Evolutionary conservation across 2,329 filamentous ascomycete genomes (phyloP), one percentile per base, ranked within the genome.

Genomic region (Apiospora pterosperma): DNA sequence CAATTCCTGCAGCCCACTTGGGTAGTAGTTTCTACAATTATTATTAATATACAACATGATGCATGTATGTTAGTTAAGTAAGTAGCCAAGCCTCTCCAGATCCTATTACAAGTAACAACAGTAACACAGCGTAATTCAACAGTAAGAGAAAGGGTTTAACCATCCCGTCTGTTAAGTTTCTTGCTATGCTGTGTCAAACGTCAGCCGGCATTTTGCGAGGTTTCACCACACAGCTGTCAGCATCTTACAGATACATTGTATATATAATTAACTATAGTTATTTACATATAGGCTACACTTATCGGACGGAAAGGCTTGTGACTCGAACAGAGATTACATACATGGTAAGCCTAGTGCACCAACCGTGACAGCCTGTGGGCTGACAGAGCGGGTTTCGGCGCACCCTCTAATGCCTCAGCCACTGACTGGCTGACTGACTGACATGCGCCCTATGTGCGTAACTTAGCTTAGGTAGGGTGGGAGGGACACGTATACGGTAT

Each of bases 21-120:
- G 28, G 48, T 5, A 34, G 48, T 34, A 34, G 48, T 34, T 55
- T 55, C 48, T 55, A 55, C 28, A 55, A 28, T 55, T 55, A 55
- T 55, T 55, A 55, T 55, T 55, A 55, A 55, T 55, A 55, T 55
- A 55, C 48, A 55, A 34, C 28, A 55, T 34, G 19, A 55, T n/a
- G 44, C 44, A 52, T n/a, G 2, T 52, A n/a, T n/a, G n/a, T n/a
- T n/a, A n/a, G n/a, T n/a, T n/a, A n/a, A n/a, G n/a, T n/a, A n/a
- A n/a, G n/a, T 31, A 14, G 44, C 44, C 44, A 52, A 52, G 44
- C 14, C 44, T 52, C 25, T 52, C n/a, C n/a, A 25, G 28, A 34
- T 34, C 44, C 44, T 19, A 28, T 52, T 16, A 7, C 48, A 55
- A 55, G 25, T 16, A 21, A 19, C 34, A 16, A 55, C 48, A 34